phyloP scores from a whole-genome alignment of 2,329 filamentous ascomycete species.

The Nakataea oryzae region DNA sequence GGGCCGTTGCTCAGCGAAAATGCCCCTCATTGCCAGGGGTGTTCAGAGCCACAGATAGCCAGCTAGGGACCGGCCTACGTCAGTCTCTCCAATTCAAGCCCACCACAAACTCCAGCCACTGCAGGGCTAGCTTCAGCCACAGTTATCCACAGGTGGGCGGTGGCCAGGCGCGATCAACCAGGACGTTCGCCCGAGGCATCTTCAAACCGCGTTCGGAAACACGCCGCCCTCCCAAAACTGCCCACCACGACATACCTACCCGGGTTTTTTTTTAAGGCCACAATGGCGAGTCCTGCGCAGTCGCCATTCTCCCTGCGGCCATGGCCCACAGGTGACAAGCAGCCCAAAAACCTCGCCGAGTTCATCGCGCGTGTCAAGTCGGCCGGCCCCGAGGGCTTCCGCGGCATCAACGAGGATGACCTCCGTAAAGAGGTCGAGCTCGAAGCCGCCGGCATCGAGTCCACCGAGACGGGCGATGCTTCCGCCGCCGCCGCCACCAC shows the following conservation, averaged over 20 bases:
- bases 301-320: conserved; percentile 50
- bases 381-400: conserved; percentile 69
- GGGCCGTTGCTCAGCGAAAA: not conserved
- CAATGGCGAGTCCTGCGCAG: conserved; percentile 11
- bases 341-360: conserved; percentile 53
- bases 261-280: not conserved
- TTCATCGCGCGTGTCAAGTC: conserved; percentile 69
- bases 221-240: not conserved
- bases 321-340: conserved; percentile 46
- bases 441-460: conserved; percentile 19
- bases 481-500: no score
- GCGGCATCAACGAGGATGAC: conserved; percentile 63
- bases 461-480: conserved; percentile 24
- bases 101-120: not conserved
- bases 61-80: no score
- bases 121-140: not conserved
- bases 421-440: conserved; percentile 56
- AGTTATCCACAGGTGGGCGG: not conserved
- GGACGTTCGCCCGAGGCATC: no score
- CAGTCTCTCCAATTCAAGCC: no score
- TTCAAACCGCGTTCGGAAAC: not conserved
- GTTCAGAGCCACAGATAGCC: not conserved
- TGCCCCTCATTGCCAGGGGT: not conserved
- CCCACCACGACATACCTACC: not conserved
- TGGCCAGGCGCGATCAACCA: no score